These are phyloP conservation scores for Sarocladium brachiariae DNA, from an alignment of 2,329 filamentous ascomycete genomes.

Conservation along the genomic window DNA sequence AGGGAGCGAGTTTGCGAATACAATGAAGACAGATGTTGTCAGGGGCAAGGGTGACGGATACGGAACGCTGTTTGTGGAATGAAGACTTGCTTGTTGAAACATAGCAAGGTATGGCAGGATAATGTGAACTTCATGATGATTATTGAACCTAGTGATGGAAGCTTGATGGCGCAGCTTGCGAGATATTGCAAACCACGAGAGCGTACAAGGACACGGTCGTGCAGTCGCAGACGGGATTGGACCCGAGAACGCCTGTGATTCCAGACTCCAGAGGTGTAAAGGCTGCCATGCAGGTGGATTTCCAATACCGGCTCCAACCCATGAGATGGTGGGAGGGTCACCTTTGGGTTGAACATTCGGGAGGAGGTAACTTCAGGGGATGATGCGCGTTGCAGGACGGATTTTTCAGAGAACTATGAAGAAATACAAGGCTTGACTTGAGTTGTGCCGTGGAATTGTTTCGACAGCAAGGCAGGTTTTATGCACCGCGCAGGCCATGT, in stretches of 20 bases:
- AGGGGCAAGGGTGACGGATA: slow-evolving; percentile 10
- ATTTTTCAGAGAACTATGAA: not conserved
- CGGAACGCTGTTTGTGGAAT: slow-evolving; percentile 7
- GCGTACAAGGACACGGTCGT: not conserved
- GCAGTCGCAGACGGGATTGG: not conserved
- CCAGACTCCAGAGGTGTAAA: not conserved
- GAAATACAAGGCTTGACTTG: not conserved
- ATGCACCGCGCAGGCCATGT: too few species aligned
- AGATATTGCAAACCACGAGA: not conserved
- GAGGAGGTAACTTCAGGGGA: too few species aligned
- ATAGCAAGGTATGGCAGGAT: not conserved
- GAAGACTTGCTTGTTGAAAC: not conserved
- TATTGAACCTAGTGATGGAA: too few species aligned
- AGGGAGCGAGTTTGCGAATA: not conserved
- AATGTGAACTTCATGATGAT: too few species aligned
- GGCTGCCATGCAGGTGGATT: not conserved
- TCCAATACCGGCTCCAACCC: not conserved
- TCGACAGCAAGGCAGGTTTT: not conserved
- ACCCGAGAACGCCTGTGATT: not conserved
- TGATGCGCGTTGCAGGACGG: too few species aligned
- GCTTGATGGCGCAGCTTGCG: not conserved
- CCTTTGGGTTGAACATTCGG: too few species aligned
- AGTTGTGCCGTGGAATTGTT: not conserved
- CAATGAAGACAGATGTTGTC: slow-evolving; percentile 4
- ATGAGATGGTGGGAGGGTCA: not conserved